A percentile compares a stretch with the other conserved stretches of the same genome.
phyloP scores from a whole-genome alignment of 2,329 filamentous ascomycete genomes.

The Mariannaea sp. region DNA sequence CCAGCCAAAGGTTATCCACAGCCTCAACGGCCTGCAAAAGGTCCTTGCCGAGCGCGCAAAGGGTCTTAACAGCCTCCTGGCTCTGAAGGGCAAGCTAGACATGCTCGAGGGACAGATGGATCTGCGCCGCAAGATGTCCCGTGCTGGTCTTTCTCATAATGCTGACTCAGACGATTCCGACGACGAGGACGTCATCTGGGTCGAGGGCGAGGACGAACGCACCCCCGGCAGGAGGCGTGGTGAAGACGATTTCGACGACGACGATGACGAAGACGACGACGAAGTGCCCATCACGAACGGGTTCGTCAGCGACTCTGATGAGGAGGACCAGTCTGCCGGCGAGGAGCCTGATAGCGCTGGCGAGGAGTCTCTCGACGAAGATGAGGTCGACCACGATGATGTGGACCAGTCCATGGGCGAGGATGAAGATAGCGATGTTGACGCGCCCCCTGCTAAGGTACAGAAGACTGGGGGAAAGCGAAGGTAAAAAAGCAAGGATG shows the following conservation, averaged over 20 bases:
- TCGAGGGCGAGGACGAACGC: constrained; percentile 80
- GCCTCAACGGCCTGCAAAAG: constrained; percentile 78
- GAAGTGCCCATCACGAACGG: constrained; percentile 62
- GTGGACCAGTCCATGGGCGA: constrained; percentile 59
- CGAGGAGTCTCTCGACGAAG: constrained; percentile 58
- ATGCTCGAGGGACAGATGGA: constrained; percentile 91
- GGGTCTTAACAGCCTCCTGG: constrained; percentile 79
- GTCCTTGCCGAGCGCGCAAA: constrained; percentile 86
- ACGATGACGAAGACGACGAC: constrained; percentile 63
- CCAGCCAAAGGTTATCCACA: constrained; percentile 80
- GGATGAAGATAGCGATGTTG: constrained; percentile 58
- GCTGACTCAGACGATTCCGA: constrained; percentile 56
- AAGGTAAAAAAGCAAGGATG: constrained; percentile 24
- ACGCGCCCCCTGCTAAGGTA: constrained; percentile 54
- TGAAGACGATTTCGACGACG: constrained; percentile 49
- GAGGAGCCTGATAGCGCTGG: constrained; percentile 52
- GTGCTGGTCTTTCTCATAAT: constrained; percentile 45
- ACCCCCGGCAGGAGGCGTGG: constrained; percentile 45
- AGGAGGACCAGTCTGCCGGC: constrained; percentile 54
- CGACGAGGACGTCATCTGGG: constrained; percentile 79
- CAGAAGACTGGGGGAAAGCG: constrained; percentile 36
- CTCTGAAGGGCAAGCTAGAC: constrained; percentile 93
- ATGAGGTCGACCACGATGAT: constrained; percentile 65
- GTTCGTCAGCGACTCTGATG: constrained; percentile 62
- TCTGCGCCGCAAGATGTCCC: constrained; percentile 72